A percentile compares a stretch with the other conserved stretches of the same genome.
Evolutionary conservation across 495 filamentous ascomycete species (phyloP).

Genomic region (Parachaetomium inaequale): DNA sequence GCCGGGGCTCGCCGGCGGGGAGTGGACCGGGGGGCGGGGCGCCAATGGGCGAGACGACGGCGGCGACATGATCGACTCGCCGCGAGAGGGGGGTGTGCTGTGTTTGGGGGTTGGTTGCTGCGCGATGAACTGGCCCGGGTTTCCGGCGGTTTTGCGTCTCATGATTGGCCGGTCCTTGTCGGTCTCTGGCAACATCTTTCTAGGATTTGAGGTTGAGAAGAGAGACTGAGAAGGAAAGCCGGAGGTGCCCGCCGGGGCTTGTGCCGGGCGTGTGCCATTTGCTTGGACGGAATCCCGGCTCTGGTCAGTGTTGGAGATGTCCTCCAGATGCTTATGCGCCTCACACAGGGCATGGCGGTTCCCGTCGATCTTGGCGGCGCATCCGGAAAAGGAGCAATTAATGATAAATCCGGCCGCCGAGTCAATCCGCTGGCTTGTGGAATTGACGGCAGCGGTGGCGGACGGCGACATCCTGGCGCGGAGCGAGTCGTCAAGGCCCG

Average conservation of each 20-base stretch:
- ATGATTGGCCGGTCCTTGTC: conserved; percentile 17
- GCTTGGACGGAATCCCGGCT: neutral
- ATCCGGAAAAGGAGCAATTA: conserved; percentile 12
- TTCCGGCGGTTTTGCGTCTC: conserved; percentile 19
- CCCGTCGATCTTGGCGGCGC: conserved; percentile 9
- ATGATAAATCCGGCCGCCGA: neutral
- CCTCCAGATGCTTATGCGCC: conserved; percentile 8
- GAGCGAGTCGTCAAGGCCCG: neutral
- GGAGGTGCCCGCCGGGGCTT: neutral
- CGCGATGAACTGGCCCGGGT: neutral
- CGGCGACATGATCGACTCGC: neutral
- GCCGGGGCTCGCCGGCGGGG: conserved; percentile 14
- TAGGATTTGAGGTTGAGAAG: neutral
- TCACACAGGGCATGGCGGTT: conserved; percentile 8
- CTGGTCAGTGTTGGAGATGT: conserved; percentile 1
- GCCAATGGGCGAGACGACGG: neutral
- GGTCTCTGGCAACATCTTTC: conserved; percentile 15
- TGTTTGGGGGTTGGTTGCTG: conserved; percentile 16
- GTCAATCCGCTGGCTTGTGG: neutral
- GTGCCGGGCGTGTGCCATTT: conserved; percentile 3
- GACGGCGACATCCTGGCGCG: conserved; percentile 9
- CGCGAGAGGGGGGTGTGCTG: conserved; percentile 6
- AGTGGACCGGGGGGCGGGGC: conserved; percentile 8
- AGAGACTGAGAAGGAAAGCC: neutral
- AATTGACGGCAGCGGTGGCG: neutral